Base-by-base conservation (phyloP, 1,139 yeast species). In the Casaregolazyma suthepensis region DNA sequence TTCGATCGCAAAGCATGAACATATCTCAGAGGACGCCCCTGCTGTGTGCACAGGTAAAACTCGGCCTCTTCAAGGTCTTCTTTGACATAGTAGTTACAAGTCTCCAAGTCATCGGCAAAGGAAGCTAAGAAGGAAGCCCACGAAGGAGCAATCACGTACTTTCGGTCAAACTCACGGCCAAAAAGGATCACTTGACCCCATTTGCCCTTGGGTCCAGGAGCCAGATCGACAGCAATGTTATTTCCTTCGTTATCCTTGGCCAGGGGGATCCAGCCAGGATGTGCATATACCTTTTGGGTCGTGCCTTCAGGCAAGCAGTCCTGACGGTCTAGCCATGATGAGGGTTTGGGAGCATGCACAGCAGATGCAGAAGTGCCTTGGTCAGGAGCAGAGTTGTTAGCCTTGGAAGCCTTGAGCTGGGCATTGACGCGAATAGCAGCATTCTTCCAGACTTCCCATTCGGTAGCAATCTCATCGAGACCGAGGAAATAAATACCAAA, bases 171-270 rank as follows among this genome's bases (percentile, higher is more conserved):
- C 56, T 91, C 97, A 63, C 96, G 80, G 43, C 97, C 97, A 69
- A 88, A 90, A 52, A 88, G 66, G 54, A 91, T 87, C 23, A 88
- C 87, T 68, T 90, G 96, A 15, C 97, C 98, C 75, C 82, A 78
- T 46, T 71, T 75, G 35, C 96, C 96, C 17, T 73, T 71, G 2
- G 81, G 75, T 3, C 88, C 96, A 0, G 97, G 97, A 1, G 93
- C 86, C 57, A 91, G 75, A 69, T 91, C 98, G 13, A 91, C 76
- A 49, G 91, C 98, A 52, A 91, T 83, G 65, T 89, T 89, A 71
- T 91, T 91, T 18, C 98, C 98, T 10, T 87, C 84, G 56, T 81
- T 83, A 67, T 91, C 98, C 12, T 95, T 87, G 19, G 89, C 80
- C 46, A 91, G 70, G 1, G 98, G 98, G 53, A 91, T 84, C 98